phyloP scores from a whole-genome alignment of 2,329 filamentous ascomycete species.

The Hymenoscyphus repandus region DNA sequence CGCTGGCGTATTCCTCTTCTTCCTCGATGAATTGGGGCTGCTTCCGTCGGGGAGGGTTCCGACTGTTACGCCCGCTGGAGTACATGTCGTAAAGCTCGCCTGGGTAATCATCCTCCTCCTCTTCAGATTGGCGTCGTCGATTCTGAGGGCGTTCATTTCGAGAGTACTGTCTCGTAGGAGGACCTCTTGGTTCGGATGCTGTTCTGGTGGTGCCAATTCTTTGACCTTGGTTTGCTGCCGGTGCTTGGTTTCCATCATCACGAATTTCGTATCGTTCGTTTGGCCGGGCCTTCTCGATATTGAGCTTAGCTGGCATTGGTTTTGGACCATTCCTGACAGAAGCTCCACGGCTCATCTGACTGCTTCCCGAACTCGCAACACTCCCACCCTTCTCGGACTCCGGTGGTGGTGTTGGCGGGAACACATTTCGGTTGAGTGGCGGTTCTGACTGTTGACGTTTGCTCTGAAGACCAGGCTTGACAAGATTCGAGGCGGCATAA shows the following conservation, averaged over 20 bases:
- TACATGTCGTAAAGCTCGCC: constrained; percentile 63
- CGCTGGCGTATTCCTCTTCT: constrained; percentile 70
- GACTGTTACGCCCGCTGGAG: constrained; percentile 37
- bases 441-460: constrained; percentile 83
- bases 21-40: constrained; percentile 69
- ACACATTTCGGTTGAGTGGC: constrained; percentile 71
- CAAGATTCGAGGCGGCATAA: constrained; percentile 87
- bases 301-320: constrained; percentile 57
- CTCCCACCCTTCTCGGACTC: constrained; percentile 64
- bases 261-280: constrained; percentile 36
- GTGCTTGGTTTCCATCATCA: constrained; percentile 32
- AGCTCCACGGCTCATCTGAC: constrained; percentile 44
- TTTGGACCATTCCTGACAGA: constrained; percentile 59
- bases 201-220: constrained; percentile 43
- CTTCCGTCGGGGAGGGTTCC: constrained; percentile 33
- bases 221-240: constrained; percentile 21
- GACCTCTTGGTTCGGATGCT: constrained; percentile 45
- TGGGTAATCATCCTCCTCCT: constrained; percentile 56
- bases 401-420: constrained; percentile 97
- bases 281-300: constrained; percentile 51
- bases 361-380: constrained; percentile 12
- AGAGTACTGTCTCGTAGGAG: constrained; percentile 31
- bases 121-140: constrained; percentile 25
- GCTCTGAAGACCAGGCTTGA: constrained; percentile 77
- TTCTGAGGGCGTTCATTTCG: constrained; percentile 17